Percentiles rank a stretch among this genome's conserved stretches.
Evolutionary conservation across 2,329 filamentous ascomycete genomes (phyloP).

Genomic region (Paraphoma chrysanthemicola): DNA sequence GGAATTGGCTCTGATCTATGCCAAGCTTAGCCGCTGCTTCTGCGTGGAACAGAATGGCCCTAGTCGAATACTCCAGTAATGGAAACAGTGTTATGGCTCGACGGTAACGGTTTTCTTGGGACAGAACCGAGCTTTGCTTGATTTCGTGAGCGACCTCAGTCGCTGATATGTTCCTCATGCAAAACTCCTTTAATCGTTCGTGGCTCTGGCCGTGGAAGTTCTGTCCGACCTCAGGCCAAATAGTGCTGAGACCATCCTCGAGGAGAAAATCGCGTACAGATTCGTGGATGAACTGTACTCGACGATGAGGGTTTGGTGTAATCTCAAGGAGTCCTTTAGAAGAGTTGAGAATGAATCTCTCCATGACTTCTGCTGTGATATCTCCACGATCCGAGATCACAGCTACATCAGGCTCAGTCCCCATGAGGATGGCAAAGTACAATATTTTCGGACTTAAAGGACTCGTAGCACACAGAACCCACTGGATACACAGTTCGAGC

Average conservation of each 20-base stretch:
- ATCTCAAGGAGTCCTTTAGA: constrained; percentile 29
- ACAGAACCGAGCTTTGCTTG: constrained; percentile 30
- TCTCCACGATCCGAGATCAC: constrained; percentile 16
- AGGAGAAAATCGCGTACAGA: constrained; percentile 48
- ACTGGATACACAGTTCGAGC: constrained; percentile 17
- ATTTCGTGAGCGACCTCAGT: too few species aligned
- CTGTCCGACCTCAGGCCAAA: constrained; percentile 42
- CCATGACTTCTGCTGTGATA: constrained; percentile 12
- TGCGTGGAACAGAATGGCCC: too few species aligned
- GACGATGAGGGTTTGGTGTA: constrained; percentile 8
- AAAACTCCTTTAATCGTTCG: constrained; percentile 40
- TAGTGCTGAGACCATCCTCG: constrained; percentile 33
- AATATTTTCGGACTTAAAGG: constrained; percentile 20
- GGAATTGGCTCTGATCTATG: too few species aligned
- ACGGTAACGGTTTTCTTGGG: too few species aligned
- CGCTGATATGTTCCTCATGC: constrained; percentile 35
- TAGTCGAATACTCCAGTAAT: too few species aligned
- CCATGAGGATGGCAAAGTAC: constrained; percentile 18
- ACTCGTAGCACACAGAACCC: constrained; percentile 24
- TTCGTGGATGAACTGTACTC: constrained; percentile 40
- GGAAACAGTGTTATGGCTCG: not conserved
- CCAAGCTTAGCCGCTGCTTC: too few species aligned
- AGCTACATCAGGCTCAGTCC: constrained; percentile 4
- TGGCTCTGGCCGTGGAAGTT: constrained; percentile 48
- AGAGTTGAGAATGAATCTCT: constrained; percentile 24